Evolutionary conservation across 176 grass and related monocot species (phyloP).

Genomic region (Coix lacrymajobi): DNA sequence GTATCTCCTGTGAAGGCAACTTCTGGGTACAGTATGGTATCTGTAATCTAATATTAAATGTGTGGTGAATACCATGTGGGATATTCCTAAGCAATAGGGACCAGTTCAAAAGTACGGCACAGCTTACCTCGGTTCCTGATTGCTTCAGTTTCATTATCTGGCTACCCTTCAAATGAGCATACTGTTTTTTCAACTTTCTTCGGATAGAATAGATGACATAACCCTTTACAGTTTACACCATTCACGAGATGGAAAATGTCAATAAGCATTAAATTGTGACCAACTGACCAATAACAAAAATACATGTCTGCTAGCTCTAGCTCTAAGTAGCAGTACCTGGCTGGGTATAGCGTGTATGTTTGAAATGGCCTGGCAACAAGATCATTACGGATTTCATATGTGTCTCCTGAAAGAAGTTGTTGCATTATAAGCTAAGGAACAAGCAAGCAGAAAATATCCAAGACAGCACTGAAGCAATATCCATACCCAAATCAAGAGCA

Average conservation of each 20-base stretch:
- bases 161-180: conserved; percentile 76
- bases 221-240: conserved; percentile 48
- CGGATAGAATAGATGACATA: conserved; percentile 89
- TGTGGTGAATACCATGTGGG: conserved; percentile 30
- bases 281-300: neutral
- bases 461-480: neutral
- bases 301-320: neutral
- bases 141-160: conserved; percentile 89
- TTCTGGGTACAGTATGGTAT: conserved; percentile 81
- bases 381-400: conserved; percentile 93
- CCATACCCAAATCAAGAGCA: conserved; percentile 88
- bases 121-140: conserved; percentile 66
- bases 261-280: neutral
- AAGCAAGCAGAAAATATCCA: conserved; percentile 15
- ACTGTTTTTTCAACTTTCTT: conserved; percentile 84
- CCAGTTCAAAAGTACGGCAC: conserved; percentile 8
- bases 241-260: neutral
- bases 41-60: conserved; percentile 58
- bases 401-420: conserved; percentile 62
- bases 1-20: conserved; percentile 95
- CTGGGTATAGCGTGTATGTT: conserved; percentile 92
- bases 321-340: conserved; percentile 48
- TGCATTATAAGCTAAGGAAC: conserved; percentile 29
- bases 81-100: conserved; percentile 3
- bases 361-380: conserved; percentile 93